Evolutionary conservation across 2,329 filamentous ascomycete genomes (phyloP).

Genomic region (Aquanectria penicillioides): DNA sequence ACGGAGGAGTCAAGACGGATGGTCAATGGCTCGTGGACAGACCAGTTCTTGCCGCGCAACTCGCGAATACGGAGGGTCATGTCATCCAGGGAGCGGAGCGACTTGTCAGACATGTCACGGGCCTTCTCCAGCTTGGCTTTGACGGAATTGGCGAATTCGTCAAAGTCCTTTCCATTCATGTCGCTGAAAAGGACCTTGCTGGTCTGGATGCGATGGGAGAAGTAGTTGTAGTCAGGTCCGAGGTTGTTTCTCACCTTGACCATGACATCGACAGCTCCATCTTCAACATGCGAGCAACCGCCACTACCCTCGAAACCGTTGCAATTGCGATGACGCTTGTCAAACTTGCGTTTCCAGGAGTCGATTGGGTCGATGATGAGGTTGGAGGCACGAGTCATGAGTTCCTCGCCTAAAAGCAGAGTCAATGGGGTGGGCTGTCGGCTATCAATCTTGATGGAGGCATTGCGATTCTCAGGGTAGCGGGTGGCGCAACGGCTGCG

Average conservation of each 20-base stretch:
- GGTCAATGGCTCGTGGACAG: constrained; percentile 55
- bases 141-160: constrained; percentile 54
- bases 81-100: constrained; percentile 55
- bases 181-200: constrained; percentile 58
- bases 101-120: constrained; percentile 54
- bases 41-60: constrained; percentile 58
- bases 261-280: constrained; percentile 57
- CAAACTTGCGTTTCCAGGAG: constrained; percentile 52
- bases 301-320: constrained; percentile 48
- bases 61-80: constrained; percentile 60
- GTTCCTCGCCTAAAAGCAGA: constrained; percentile 55
- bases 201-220: constrained; percentile 55
- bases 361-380: constrained; percentile 54
- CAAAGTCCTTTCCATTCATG: constrained; percentile 53
- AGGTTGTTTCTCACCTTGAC: constrained; percentile 61
- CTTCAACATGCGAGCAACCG: constrained; percentile 52
- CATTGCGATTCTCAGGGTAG: constrained; percentile 50
- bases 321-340: constrained; percentile 51
- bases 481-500: constrained; percentile 51
- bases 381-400: constrained; percentile 57
- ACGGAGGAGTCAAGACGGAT: constrained; percentile 55
- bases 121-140: constrained; percentile 49
- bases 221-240: constrained; percentile 57
- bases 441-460: constrained; percentile 55
- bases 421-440: constrained; percentile 59